Evolutionary conservation across 306 rosid species (phyloP).

Genomic region (Medicago arabica): DNA sequence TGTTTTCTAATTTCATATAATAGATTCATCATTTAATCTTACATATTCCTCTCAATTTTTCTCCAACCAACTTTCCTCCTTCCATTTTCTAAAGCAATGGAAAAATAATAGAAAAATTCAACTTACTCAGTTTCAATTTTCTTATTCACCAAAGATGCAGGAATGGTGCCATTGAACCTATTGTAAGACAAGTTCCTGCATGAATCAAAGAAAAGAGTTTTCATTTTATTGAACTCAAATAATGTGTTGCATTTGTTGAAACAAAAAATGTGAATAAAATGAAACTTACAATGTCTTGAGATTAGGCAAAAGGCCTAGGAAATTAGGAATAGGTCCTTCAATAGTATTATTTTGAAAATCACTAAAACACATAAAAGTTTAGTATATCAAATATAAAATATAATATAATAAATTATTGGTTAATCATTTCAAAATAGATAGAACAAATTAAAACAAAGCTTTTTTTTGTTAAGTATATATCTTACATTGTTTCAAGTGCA

Average conservation of each 20-base stretch:
- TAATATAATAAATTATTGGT: background rate
- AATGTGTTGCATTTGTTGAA: conserved; percentile 10
- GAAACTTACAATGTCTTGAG: conserved; percentile 48
- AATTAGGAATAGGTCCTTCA: conserved; percentile 52
- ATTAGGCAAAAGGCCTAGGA: conserved; percentile 53
- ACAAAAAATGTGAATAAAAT: conserved; percentile 9
- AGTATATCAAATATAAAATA: background rate
- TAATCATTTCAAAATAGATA: background rate
- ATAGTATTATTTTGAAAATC: conserved; percentile 50
- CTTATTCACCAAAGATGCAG: conserved; percentile 40
- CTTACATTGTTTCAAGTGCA: conserved; percentile 58
- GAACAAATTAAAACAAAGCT: background rate
- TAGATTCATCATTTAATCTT: too few species aligned
- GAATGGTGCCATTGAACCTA: conserved; percentile 48
- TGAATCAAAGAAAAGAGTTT: background rate
- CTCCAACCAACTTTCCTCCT: background rate
- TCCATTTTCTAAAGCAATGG: background rate
- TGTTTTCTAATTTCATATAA: too few species aligned
- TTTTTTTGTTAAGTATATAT: conserved; percentile 2
- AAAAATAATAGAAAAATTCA: background rate
- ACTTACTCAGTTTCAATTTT: conserved; percentile 46
- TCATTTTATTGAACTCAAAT: conserved; percentile 13
- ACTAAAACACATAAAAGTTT: conserved; percentile 38
- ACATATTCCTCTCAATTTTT: background rate
- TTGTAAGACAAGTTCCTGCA: conserved; percentile 47